phyloP scores from a whole-genome alignment of 2,329 filamentous ascomycete species.

The Claviceps sp. region DNA sequence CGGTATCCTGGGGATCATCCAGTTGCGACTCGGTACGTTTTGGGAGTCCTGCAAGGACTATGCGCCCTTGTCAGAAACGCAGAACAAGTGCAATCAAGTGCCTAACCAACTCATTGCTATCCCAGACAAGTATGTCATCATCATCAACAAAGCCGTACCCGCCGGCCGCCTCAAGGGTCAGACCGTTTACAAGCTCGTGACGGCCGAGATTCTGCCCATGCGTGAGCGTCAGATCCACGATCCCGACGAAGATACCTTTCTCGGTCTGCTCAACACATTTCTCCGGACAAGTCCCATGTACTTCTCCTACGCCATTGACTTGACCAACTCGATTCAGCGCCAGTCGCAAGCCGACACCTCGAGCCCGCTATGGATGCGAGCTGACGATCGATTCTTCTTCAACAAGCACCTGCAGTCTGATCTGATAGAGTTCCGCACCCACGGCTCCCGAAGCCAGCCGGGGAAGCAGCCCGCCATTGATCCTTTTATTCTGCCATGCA shows the following conservation, averaged over 20 bases:
- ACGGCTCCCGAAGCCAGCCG: constrained; percentile 46
- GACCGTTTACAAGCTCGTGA: constrained; percentile 85
- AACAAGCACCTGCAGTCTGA: constrained; percentile 88
- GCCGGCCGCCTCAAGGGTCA: constrained; percentile 88
- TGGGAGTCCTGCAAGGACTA: neutral
- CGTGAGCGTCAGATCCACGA: constrained; percentile 87
- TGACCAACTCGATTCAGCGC: constrained; percentile 94
- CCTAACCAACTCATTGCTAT: neutral
- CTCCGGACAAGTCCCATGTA: constrained; percentile 84
- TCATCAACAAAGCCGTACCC: constrained; percentile 87
- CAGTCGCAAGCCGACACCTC: constrained; percentile 64
- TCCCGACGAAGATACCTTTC: constrained; percentile 85
- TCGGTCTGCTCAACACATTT: constrained; percentile 66
- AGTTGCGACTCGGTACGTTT: constrained; percentile 69
- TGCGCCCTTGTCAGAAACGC: neutral
- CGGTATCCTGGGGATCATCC: constrained; percentile 87
- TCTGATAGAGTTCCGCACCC: constrained; percentile 72
- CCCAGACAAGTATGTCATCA: constrained; percentile 83
- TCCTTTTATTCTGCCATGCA: constrained; percentile 87
- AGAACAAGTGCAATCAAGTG: neutral
- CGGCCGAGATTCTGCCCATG: constrained; percentile 86
- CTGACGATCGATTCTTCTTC: constrained; percentile 98
- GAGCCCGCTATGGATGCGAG: constrained; percentile 73
- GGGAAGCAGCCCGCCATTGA: constrained; percentile 66
- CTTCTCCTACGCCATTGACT: constrained; percentile 93